Base-by-base conservation (phyloP, 805 yeast genomes). In the Schwanniomyces yamadae region DNA sequence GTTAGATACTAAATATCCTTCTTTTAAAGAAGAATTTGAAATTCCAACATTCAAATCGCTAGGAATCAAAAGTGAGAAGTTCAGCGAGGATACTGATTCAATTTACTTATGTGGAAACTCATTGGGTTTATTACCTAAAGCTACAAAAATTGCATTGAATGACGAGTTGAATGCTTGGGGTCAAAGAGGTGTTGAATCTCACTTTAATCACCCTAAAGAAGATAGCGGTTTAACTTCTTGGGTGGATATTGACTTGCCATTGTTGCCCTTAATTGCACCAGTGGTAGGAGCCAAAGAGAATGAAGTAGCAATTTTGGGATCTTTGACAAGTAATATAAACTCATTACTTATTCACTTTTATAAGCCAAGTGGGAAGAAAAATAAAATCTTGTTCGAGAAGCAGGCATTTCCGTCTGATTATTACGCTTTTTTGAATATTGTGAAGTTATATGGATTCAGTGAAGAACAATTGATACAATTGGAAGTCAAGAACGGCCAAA, bases 351-450 rank as follows among this genome's bases (percentile, higher is more conserved):
- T 79, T 5, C 72, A 86, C 9, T 90, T 91, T 54, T 90, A 87
- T 61, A 72, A 69, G 45, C 96, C 96, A 0, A 45, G 48, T 3
- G 77, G 72, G 2, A 54, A 47, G 3, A 73, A 80, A 45, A 71
- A 73, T 42, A 87, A 87, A 65, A 84, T 90, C 28, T 54, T 90
- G 44, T 85, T 85, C 55, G 98, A 90, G 52, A 80, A 80, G 48
- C 84, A 82, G 39, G 91, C 97, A 0, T 90, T 90, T 53, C 97
- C 98, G 0, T 85, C 95, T 0, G 98, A 90, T 57, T 85, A 76
- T 62, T 90, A 89, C 61, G 91, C 96, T 3, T 78, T 90, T 45
- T 71, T 75, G 44, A 85, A 86, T 52, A 81, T 85, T 55, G 87
- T 77, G 18, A 69, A 69, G 52, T 57, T 88, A 31, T 79, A 77